Conservation (phyloP, 306 rosid species). For the Sechiopsis laciniata region DNA sequence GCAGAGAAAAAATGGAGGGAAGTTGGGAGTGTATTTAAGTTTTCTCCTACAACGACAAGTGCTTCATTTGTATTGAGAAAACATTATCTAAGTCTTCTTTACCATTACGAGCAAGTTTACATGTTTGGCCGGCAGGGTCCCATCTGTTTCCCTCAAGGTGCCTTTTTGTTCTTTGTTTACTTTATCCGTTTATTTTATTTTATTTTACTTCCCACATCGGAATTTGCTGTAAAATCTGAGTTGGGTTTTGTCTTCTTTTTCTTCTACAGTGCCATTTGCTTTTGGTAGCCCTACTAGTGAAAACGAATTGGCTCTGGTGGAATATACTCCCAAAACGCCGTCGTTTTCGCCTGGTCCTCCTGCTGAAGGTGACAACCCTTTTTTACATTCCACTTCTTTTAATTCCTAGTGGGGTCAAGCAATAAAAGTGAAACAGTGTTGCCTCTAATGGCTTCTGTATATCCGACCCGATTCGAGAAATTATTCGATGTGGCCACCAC, state of each 20-base stretch:
- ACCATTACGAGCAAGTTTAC: conserved; percentile 82
- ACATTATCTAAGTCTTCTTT: conserved; percentile 74
- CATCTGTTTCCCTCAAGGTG: conserved; percentile 52
- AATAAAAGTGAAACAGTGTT: not conserved
- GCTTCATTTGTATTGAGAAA: conserved; percentile 88
- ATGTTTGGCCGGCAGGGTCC: conserved; percentile 62
- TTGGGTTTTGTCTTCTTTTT: conserved; percentile 12
- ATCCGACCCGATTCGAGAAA: not conserved
- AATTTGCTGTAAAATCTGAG: not conserved
- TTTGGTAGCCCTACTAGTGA: conserved; percentile 43
- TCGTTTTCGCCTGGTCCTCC: conserved; percentile 29
- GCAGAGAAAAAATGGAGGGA: conserved; percentile 99
- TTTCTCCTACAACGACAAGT: conserved; percentile 83
- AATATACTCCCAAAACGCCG: conserved; percentile 55
- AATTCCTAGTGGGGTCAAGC: conserved; percentile 14
- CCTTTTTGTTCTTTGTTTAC: not conserved
- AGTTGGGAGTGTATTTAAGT: conserved; percentile 72
- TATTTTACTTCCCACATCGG: not conserved
- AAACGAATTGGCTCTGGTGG: conserved; percentile 64
- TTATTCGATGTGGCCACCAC: not conserved
- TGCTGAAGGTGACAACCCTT: conserved; percentile 39
- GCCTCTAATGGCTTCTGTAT: conserved; percentile 9
- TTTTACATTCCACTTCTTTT: not conserved
- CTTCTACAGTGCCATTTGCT: conserved; percentile 43
- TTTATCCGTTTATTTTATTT: not conserved